phyloP scores from a whole-genome alignment of 208 protist genomes.

The Crithidia bombi region DNA sequence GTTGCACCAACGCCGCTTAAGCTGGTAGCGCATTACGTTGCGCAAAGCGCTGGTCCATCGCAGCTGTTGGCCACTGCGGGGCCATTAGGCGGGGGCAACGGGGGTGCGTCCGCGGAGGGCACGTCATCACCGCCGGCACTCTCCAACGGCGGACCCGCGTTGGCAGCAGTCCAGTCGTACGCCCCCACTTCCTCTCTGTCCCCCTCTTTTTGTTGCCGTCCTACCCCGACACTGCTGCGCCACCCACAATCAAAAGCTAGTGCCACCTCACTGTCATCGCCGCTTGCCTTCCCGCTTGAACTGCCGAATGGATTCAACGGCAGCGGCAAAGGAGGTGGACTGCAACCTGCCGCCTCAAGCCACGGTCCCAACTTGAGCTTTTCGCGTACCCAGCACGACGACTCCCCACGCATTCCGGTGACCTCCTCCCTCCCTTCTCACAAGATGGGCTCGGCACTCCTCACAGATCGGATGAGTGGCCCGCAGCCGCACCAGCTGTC shows the following conservation, averaged over 20 bases:
- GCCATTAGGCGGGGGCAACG: neutral
- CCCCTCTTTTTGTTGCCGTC: neutral
- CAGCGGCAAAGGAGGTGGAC: neutral
- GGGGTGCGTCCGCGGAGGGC: conserved; percentile 1
- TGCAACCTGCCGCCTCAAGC: neutral
- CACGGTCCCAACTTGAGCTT: neutral
- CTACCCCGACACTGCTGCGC: conserved; percentile 14
- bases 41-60: neutral
- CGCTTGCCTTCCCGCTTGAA: neutral
- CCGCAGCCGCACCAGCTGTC: neutral
- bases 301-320: neutral
- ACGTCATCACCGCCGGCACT: neutral
- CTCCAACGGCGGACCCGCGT: neutral
- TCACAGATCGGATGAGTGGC: neutral
- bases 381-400: conserved; percentile 4
- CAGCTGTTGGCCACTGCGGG: neutral
- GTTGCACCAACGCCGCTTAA: conserved; percentile 23
- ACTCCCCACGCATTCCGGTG: neutral
- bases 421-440: neutral
- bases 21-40: conserved; percentile 5
- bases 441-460: conserved; percentile 3
- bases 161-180: neutral
- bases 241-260: conserved; percentile 1
- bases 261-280: conserved; percentile 3
- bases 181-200: neutral